Evolutionary conservation across 2,329 filamentous ascomycete species (phyloP).

Genomic region (Chalaropsis ovoidea): DNA sequence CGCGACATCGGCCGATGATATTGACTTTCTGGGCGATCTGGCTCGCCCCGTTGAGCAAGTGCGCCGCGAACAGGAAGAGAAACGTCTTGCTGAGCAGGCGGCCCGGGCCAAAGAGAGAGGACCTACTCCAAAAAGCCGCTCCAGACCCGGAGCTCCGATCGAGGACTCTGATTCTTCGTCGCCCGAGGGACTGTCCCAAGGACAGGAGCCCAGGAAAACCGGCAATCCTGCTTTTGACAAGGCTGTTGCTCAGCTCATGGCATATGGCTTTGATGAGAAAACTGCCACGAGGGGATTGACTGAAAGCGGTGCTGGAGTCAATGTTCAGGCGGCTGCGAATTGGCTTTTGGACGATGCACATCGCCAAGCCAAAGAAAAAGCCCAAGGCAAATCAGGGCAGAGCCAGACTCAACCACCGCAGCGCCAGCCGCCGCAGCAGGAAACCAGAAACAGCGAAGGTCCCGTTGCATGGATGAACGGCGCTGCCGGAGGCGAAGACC

Average conservation of each 20-base stretch:
- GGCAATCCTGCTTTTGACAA: conserved; percentile 47
- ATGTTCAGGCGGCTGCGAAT: conserved; percentile 78
- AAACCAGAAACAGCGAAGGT: conserved; percentile 20
- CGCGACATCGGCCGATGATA: conserved; percentile 41
- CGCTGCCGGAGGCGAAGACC: conserved; percentile 47
- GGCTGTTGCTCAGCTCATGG: conserved; percentile 77
- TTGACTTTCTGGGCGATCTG: conserved; percentile 57
- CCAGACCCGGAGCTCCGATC: conserved; percentile 48
- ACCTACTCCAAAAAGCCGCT: conserved; percentile 31
- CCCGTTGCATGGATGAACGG: conserved; percentile 55
- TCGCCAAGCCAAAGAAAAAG: conserved; percentile 65
- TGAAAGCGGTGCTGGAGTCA: conserved; percentile 65
- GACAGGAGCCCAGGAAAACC: not conserved
- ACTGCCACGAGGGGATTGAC: conserved; percentile 71
- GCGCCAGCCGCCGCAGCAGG: conserved; percentile 26
- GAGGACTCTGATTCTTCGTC: conserved; percentile 42
- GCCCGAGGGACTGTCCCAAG: conserved; percentile 35
- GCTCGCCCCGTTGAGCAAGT: conserved; percentile 56
- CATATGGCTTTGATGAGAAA: conserved; percentile 86
- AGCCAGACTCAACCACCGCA: conserved; percentile 26
- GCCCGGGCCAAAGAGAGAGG: conserved; percentile 29
- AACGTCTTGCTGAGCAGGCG: conserved; percentile 15
- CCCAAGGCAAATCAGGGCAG: conserved; percentile 38
- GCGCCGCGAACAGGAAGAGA: conserved; percentile 36
- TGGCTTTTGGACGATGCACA: conserved; percentile 90